Conservation (phyloP, 1,139 yeast genomes). For the Hyphopichia burtonii region DNA sequence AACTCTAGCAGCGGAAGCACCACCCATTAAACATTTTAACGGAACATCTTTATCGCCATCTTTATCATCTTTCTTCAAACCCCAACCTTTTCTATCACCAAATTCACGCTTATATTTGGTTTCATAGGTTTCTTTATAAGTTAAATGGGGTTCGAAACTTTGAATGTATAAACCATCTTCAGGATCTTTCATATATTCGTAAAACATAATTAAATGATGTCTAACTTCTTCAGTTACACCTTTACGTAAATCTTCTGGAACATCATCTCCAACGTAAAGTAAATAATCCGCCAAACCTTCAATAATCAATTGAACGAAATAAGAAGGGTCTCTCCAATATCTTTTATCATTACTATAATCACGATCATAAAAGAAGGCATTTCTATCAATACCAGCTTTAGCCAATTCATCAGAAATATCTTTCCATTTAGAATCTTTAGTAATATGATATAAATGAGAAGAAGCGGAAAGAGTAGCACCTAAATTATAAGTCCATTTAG, state of each 20-base stretch:
- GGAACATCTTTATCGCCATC: constrained; percentile 36
- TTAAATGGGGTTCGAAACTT: constrained; percentile 58
- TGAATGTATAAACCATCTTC: constrained; percentile 62
- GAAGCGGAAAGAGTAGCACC: constrained; percentile 65
- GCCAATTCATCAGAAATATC: constrained; percentile 60
- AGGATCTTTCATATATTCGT: constrained; percentile 58
- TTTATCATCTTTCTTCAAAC: constrained; percentile 48
- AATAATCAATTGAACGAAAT: constrained; percentile 61
- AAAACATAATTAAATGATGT: constrained; percentile 53
- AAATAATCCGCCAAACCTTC: constrained; percentile 72
- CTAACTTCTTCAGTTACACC: constrained; percentile 43
- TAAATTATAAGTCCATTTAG: constrained; percentile 70
- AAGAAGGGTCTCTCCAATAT: constrained; percentile 65
- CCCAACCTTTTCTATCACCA: constrained; percentile 55
- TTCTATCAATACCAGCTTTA: constrained; percentile 55
- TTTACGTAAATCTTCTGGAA: constrained; percentile 36
- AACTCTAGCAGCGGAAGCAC: constrained; percentile 66
- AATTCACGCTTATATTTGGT: constrained; percentile 50
- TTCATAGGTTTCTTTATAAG: constrained; percentile 51
- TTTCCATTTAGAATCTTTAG: constrained; percentile 55
- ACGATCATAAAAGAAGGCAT: constrained; percentile 61
- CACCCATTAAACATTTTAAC: constrained; percentile 61
- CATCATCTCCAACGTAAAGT: constrained; percentile 47
- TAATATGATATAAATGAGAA: constrained; percentile 49
- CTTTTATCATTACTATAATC: constrained; percentile 58